A percentile compares a stretch with the other conserved stretches of the same genome.
Conservation (phyloP, 169 alveolate genomes). For the Plasmodium coatneyi region DNA sequence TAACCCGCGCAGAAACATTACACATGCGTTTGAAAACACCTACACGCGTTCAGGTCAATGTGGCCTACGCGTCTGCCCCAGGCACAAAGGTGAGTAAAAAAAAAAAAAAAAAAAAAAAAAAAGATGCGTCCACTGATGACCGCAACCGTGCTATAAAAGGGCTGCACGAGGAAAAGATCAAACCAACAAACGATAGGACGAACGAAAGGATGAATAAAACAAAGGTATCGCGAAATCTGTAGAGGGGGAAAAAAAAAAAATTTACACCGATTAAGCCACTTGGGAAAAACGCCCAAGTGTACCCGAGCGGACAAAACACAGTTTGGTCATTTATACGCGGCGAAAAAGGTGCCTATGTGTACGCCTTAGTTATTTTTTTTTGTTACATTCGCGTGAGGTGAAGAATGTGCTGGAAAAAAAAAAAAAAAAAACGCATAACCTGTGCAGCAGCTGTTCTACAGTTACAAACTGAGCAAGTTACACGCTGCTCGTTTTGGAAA, state of each 20-base stretch:
- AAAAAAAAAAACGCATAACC: background rate
- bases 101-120: background rate
- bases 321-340: background rate
- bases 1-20: background rate
- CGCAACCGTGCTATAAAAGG: background rate
- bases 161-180: background rate
- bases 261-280: background rate
- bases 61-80: background rate
- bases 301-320: background rate
- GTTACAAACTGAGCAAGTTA: background rate
- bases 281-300: background rate
- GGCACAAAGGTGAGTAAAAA: background rate
- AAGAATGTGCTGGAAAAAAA: background rate
- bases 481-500: background rate
- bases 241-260: slow-evolving; percentile 1
- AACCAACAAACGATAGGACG: background rate
- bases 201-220: background rate
- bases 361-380: background rate
- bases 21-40: background rate
- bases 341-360: background rate
- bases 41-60: background rate
- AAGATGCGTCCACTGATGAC: background rate
- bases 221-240: background rate
- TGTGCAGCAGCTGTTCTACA: background rate
- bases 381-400: background rate